phyloP scores from a whole-genome alignment of 2,329 filamentous ascomycete species.

The Ascomycota sp. region DNA sequence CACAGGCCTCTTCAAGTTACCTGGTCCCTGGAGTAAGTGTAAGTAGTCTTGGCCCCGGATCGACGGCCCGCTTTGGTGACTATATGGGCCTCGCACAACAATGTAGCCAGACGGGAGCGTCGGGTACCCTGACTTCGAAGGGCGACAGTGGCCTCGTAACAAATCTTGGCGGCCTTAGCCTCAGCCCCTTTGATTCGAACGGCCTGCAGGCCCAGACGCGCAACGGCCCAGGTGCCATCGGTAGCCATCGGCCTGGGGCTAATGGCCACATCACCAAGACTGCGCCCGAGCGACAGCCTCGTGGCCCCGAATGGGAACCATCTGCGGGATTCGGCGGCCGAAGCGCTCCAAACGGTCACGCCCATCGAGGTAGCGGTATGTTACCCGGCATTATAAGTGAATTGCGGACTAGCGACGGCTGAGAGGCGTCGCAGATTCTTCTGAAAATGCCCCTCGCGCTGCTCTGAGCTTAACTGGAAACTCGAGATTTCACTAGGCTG shows the following conservation, averaged over 20 bases:
- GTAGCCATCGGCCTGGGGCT: constrained; percentile 37
- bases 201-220: constrained; percentile 15
- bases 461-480: constrained; percentile 13
- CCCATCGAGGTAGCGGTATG: constrained; percentile 38
- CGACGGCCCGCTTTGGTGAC: constrained; percentile 21
- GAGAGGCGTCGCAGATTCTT: constrained; percentile 14
- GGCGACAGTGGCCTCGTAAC: constrained; percentile 20
- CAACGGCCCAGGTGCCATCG: constrained; percentile 37
- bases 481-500: constrained; percentile 15
- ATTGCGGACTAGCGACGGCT: constrained; percentile 3
- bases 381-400: constrained; percentile 2
- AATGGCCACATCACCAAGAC: constrained; percentile 20
- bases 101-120: constrained; percentile 12
- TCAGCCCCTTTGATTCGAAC: constrained; percentile 27
- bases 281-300: constrained; percentile 38
- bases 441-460: constrained; percentile 19
- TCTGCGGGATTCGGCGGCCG: constrained; percentile 29
- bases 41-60: constrained; percentile 26
- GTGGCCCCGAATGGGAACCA: constrained; percentile 38
- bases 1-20: constrained; percentile 66
- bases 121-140: constrained; percentile 17
- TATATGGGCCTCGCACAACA: constrained; percentile 20
- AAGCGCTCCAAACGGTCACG: constrained; percentile 34
- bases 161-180: constrained; percentile 26
- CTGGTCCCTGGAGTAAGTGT: constrained; percentile 20